phyloP scores from a whole-genome alignment of 306 rosid genomes.

The Fagus sylvatica region DNA sequence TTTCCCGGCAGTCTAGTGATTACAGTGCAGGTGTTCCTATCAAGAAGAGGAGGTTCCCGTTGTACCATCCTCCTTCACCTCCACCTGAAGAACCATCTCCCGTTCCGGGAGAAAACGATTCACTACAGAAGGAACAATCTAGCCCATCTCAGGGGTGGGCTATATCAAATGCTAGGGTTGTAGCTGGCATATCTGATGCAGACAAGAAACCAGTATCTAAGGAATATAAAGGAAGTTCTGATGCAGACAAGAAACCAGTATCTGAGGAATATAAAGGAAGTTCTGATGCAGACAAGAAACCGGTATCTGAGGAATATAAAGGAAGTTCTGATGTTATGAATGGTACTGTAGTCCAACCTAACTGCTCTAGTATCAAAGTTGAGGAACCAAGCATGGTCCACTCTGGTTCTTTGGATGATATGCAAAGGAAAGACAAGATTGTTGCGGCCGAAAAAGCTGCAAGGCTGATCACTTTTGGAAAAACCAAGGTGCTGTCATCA shows the following conservation, averaged over 20 bases:
- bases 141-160: slow-evolving; percentile 51
- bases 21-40: slow-evolving; percentile 90
- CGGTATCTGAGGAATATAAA: slow-evolving; percentile 43
- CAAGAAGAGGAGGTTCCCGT: slow-evolving; percentile 86
- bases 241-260: slow-evolving; percentile 31
- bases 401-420: slow-evolving; percentile 36
- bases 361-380: slow-evolving; percentile 35
- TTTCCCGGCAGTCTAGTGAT: slow-evolving; percentile 62
- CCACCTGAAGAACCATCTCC: slow-evolving; percentile 51
- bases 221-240: slow-evolving; percentile 47
- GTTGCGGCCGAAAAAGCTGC: slow-evolving; percentile 29
- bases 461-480: slow-evolving; percentile 33
- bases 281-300: slow-evolving; percentile 40
- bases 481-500: slow-evolving; percentile 47
- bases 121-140: slow-evolving; percentile 43
- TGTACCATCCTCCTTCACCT: slow-evolving; percentile 57
- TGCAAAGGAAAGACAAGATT: slow-evolving; percentile 39
- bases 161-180: slow-evolving; percentile 46
- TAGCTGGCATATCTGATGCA: slow-evolving; percentile 42
- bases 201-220: slow-evolving; percentile 38
- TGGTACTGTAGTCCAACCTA: slow-evolving; percentile 32
- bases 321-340: slow-evolving; percentile 36
- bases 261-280: slow-evolving; percentile 48
- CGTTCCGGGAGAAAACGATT: slow-evolving; percentile 39
- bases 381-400: slow-evolving; percentile 39